phyloP scores from a whole-genome alignment of 108 stramenopile species.

The Stephanodiscus triporus region DNA sequence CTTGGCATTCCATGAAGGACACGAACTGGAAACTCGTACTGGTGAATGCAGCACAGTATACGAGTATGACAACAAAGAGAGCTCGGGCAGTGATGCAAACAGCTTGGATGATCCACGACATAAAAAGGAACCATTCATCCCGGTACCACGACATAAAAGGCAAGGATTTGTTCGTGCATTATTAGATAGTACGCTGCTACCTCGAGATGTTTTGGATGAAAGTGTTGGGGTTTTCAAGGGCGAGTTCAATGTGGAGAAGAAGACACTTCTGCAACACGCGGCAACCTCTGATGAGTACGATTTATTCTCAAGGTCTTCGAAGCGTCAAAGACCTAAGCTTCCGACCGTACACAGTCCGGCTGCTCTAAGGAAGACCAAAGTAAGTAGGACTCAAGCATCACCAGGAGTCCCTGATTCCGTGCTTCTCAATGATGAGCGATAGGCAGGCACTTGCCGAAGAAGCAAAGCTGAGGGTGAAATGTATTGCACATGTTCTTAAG shows the following conservation, averaged over 20 bases:
- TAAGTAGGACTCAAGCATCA: not conserved
- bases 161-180: conserved; percentile 81
- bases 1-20: conserved; percentile 25
- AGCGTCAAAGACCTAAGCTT: conserved; percentile 23
- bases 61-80: conserved; percentile 30
- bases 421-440: conserved; percentile 12
- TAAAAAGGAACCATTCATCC: not conserved
- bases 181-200: conserved; percentile 75
- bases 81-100: conserved; percentile 15
- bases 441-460: conserved; percentile 32
- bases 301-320: conserved; percentile 62
- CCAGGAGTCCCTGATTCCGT: conserved; percentile 2
- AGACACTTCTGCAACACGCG: conserved; percentile 85
- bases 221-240: conserved; percentile 86
- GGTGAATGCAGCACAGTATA: conserved; percentile 40
- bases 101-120: conserved; percentile 16
- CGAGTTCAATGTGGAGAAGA: conserved; percentile 82
- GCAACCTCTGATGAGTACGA: conserved; percentile 88
- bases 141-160: conserved; percentile 28
- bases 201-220: conserved; percentile 81
- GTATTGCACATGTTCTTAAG: conserved; percentile 1
- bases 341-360: conserved; percentile 15
- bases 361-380: not conserved
- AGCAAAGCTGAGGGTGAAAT: conserved; percentile 22
- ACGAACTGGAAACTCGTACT: conserved; percentile 34